Percentiles rank a stretch among this genome's conserved stretches.
Conservation (phyloP, 1,284 basidiomycete genomes). For the Rhodotorula sp. region DNA sequence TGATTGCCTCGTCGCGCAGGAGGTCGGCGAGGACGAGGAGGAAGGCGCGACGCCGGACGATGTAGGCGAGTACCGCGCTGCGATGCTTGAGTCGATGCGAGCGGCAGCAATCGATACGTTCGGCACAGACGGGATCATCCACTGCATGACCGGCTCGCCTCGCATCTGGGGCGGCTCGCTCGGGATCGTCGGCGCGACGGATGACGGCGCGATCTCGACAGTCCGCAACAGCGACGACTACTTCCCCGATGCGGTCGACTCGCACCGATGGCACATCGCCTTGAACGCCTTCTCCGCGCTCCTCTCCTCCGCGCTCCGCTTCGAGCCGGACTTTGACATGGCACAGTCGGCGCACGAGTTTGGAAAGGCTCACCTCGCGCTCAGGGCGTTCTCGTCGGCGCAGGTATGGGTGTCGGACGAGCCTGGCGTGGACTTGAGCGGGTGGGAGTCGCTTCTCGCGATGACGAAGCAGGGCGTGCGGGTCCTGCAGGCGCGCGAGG, state of each 20-base stretch:
- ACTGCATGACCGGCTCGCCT: slow-evolving; percentile 45
- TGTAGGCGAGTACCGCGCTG: slow-evolving; percentile 1
- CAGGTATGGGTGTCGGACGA: slow-evolving; percentile 36
- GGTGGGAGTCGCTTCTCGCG: slow-evolving; percentile 12
- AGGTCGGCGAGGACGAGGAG: slow-evolving; percentile 4
- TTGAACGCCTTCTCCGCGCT: slow-evolving; percentile 41
- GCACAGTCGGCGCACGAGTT: slow-evolving; percentile 29
- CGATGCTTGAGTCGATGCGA: slow-evolving; percentile 31
- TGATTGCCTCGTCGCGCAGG: slow-evolving; percentile 30
- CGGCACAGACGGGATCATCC: slow-evolving; percentile 37
- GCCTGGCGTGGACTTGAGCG: background rate
- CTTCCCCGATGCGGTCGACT: slow-evolving; percentile 43
- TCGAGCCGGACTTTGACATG: slow-evolving; percentile 47
- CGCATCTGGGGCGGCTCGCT: slow-evolving; percentile 30
- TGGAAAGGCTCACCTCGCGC: slow-evolving; percentile 41
- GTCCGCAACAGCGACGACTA: slow-evolving; percentile 44
- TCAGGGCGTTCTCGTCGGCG: slow-evolving; percentile 43
- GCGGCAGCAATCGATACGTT: slow-evolving; percentile 40
- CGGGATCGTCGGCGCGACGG: background rate
- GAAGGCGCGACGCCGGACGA: background rate
- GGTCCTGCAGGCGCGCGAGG: slow-evolving; percentile 26
- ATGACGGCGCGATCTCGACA: background rate
- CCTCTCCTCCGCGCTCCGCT: slow-evolving; percentile 28
- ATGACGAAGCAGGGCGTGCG: slow-evolving; percentile 5
- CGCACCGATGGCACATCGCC: slow-evolving; percentile 45